Base-by-base conservation (phyloP, 306 rosid species). In the Abrus precatorius region DNA sequence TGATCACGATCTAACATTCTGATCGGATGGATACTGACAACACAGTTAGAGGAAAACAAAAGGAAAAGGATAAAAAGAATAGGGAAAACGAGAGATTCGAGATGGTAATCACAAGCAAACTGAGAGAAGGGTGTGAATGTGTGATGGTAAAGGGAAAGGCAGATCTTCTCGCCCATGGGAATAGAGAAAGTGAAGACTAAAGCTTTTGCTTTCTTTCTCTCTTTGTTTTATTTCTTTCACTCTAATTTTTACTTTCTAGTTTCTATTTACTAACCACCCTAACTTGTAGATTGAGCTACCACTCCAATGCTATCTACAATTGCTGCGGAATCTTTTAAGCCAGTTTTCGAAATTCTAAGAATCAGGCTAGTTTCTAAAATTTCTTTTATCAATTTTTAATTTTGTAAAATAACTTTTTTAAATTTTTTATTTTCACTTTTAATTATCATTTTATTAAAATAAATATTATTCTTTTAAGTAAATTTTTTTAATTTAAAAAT, bases 111-210 rank as follows among this genome's bases (percentile, higher is more conserved):
- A 83, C 84, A 92, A 92, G 97, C 97, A 87, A 91, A 70, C 72
- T 79, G 81, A 86, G 79, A 83, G 77, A 80, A 79, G 47, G 48
- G 75, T 49, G 73, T 78, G 91, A 89, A 68, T 63, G 74, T 63
- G 74, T 82, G 90, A 90, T 74, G 89, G 92, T 81, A 89, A 92
- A 89, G 93, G 88, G 52, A 87, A 88, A 88, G 92, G 92, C 96
- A 95, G 91, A 91, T 87, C 97, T 89, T 94, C 97, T 94, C 97
- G 86, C 56, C 93, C 94, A 91, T 89, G 91, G 90, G 97, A 94
- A 91, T 85, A 92, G 97, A 87, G 91, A 94, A 94, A 92, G 98
- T 86, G 92, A 84, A 80, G 84, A 79, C 59, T 82, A 88, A 89
- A 86, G 90, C 88, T 81, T 84, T 89, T 83, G 88, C 87, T 73